Conservation (phyloP, 164 flowering plant species). For the Stephania japonica region DNA sequence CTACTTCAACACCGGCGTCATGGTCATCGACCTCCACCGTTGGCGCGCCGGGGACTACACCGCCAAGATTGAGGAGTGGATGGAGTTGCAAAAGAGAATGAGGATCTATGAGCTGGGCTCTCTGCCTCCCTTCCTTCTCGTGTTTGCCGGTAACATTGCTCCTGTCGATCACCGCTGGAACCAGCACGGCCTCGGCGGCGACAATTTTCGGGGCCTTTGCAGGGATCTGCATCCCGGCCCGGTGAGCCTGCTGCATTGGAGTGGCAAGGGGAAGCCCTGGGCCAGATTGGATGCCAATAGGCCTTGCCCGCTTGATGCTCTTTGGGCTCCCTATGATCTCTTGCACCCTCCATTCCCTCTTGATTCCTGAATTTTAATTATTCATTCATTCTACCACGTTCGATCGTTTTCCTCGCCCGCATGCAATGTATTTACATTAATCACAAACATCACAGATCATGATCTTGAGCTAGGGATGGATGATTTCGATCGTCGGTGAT, state of each 20-base stretch:
- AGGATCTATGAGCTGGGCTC: conserved; percentile 90
- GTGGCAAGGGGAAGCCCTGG: conserved; percentile 97
- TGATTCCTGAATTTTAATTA: too few relatives aligned
- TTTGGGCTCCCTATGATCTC: conserved; percentile 94
- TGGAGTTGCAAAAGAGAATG: conserved; percentile 90
- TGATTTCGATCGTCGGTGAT: not conserved
- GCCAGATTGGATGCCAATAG: conserved; percentile 59
- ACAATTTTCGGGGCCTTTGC: conserved; percentile 72
- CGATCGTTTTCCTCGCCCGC: too few relatives aligned
- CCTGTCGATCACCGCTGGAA: conserved; percentile 92
- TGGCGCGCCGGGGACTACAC: conserved; percentile 79
- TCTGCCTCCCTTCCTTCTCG: conserved; percentile 79
- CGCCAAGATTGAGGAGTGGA: conserved; percentile 69
- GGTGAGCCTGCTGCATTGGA: conserved; percentile 90
- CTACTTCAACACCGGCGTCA: conserved; percentile 93
- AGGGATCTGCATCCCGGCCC: conserved; percentile 87
- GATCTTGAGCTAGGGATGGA: not conserved
- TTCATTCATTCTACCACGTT: too few relatives aligned
- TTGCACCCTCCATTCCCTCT: conserved; percentile 40
- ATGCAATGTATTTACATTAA: too few relatives aligned
- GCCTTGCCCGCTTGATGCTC: conserved; percentile 84
- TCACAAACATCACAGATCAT: not conserved
- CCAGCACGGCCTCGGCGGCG: conserved; percentile 91
- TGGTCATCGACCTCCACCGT: conserved; percentile 68
- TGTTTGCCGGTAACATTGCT: conserved; percentile 76